Percentiles rank a stretch among this genome's conserved stretches.
These are phyloP conservation scores for Rhodomyrtus tomentosa DNA, from an alignment of 345 rosid species.

Conservation along the genomic window DNA sequence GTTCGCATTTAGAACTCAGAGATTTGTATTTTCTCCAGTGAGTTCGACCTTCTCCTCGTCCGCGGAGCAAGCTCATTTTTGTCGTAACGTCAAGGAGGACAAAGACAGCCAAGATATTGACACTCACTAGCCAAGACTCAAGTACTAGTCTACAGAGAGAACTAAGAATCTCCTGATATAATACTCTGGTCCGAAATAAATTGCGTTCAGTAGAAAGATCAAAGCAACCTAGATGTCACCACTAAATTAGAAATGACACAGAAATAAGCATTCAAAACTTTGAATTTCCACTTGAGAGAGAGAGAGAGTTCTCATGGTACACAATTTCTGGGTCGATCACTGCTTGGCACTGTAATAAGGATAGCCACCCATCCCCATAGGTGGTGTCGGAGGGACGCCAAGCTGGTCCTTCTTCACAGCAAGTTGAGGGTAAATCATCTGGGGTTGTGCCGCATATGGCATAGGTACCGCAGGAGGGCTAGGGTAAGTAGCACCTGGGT, in stretches of 20 bases:
- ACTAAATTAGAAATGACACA: not conserved
- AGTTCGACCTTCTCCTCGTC: not conserved
- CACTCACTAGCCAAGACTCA: not conserved
- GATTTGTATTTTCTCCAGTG: not conserved
- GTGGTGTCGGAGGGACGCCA: conserved; percentile 14
- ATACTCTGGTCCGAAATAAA: not conserved
- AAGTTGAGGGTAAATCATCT: conserved; percentile 17
- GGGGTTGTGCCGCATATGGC: conserved; percentile 24
- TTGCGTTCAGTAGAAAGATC: not conserved
- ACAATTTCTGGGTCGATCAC: not conserved
- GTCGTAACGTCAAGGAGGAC: not conserved
- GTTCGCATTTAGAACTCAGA: not conserved
- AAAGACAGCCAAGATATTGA: not conserved
- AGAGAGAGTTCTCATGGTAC: not conserved
- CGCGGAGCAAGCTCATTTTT: too few species aligned
- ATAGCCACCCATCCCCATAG: conserved; percentile 41
- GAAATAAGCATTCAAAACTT: not conserved
- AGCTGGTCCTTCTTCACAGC: conserved; percentile 23
- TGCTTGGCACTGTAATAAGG: conserved; percentile 26
- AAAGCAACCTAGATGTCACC: not conserved
- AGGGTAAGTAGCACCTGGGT: conserved; percentile 23
- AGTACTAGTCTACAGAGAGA: not conserved
- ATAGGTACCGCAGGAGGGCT: conserved; percentile 25
- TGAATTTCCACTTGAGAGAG: not conserved
- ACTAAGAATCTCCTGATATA: not conserved